Percentiles rank a stretch among this genome's conserved stretches.
Evolutionary conservation across 176 grass and related monocot species (phyloP).

Genomic region (Aegilops longissima): DNA sequence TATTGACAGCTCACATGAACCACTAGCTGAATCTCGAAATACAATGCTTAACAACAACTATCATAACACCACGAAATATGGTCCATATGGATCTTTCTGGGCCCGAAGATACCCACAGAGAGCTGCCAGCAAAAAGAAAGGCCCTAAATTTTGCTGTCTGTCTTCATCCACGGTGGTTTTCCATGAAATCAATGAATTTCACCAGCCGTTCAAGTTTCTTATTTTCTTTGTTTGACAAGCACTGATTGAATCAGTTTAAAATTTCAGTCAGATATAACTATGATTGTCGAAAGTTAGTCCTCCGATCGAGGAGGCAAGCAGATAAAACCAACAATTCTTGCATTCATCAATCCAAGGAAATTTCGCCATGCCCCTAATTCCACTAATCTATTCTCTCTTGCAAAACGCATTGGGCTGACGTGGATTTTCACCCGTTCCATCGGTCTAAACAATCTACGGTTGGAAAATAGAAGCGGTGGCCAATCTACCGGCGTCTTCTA

Average conservation of each 20-base stretch:
- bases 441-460: not conserved
- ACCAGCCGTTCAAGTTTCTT: not conserved
- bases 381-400: not conserved
- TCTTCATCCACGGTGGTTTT: not conserved
- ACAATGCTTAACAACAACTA: not conserved
- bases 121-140: not conserved
- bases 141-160: not conserved
- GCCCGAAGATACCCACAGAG: not conserved
- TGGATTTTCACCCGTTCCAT: not conserved
- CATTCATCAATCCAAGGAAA: not conserved
- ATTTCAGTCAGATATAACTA: not conserved
- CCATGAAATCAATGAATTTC: not conserved
- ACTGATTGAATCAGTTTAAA: not conserved
- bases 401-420: not conserved
- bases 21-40: not conserved
- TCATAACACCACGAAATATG: not conserved
- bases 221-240: not conserved
- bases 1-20: no score
- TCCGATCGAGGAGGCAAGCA: not conserved
- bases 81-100: not conserved
- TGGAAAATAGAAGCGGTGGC: not conserved
- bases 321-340: not conserved
- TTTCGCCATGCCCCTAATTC: not conserved
- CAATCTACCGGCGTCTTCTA: not conserved
- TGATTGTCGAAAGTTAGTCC: not conserved